These are phyloP conservation scores for Talaromyces sp. DNA, from an alignment of 2,329 filamentous ascomycete species.

Conservation along the genomic window DNA sequence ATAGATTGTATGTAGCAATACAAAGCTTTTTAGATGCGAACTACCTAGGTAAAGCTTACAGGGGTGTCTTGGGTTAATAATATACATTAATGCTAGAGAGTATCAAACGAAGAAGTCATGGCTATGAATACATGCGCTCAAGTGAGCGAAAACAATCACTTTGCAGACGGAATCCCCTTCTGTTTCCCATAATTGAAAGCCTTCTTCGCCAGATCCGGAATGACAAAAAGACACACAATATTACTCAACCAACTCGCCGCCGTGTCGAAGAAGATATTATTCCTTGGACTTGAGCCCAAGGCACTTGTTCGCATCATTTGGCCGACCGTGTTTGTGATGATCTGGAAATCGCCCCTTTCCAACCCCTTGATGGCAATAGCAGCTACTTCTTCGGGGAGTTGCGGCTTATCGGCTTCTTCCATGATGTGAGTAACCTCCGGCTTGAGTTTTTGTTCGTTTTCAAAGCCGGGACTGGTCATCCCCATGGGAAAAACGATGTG, in stretches of 20 bases:
- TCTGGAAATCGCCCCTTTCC: constrained; percentile 75
- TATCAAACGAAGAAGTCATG: background rate
- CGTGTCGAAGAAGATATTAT: constrained; percentile 55
- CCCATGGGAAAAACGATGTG: constrained; percentile 82
- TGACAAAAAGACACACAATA: constrained; percentile 57
- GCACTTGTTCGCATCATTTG: constrained; percentile 65
- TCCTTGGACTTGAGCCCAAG: constrained; percentile 54
- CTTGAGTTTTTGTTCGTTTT: constrained; percentile 74
- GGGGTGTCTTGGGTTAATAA: background rate
- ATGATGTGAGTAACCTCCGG: constrained; percentile 75
- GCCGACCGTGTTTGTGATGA: constrained; percentile 73
- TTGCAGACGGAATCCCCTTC: constrained; percentile 44
- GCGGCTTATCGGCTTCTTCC: constrained; percentile 77
- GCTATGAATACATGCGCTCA: background rate
- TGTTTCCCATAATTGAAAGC: constrained; percentile 59
- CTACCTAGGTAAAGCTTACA: no score
- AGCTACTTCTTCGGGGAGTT: constrained; percentile 77
- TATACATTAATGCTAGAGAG: background rate
- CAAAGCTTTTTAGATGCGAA: background rate
- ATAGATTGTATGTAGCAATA: background rate
- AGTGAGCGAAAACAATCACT: background rate
- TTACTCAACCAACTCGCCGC: constrained; percentile 54
- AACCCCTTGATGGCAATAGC: constrained; percentile 66
- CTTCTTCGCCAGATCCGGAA: constrained; percentile 57
- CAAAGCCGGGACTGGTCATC: constrained; percentile 73